Percentiles rank a stretch among this genome's conserved stretches.
These are phyloP conservation scores for Spiromastix sp. DNA, from an alignment of 2,329 filamentous ascomycete genomes.

Conservation along the genomic window DNA sequence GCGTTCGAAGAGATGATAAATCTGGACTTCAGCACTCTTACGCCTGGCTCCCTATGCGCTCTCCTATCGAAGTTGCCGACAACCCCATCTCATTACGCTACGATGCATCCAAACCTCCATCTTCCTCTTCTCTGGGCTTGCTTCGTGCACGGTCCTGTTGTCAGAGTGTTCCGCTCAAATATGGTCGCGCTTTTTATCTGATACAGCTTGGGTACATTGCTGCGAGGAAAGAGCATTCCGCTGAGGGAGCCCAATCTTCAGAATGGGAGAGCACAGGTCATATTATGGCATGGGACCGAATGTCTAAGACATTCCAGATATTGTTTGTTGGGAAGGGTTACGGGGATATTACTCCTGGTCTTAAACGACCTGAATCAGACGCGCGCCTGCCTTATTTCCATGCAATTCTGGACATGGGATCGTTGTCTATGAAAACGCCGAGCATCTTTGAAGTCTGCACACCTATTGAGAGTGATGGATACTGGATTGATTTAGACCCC, in stretches of 20 bases:
- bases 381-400: conserved; percentile 1
- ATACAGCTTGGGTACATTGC: conserved; percentile 28
- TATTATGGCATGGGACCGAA: conserved; percentile 27
- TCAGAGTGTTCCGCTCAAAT: conserved; percentile 13
- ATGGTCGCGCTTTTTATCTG: conserved; percentile 19
- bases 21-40: conserved; percentile 14
- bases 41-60: conserved; percentile 24
- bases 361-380: conserved; percentile 10
- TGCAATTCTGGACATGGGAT: neutral
- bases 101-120: conserved; percentile 10
- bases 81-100: conserved; percentile 8
- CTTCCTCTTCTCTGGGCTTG: conserved; percentile 22
- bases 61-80: conserved; percentile 22
- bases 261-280: conserved; percentile 25
- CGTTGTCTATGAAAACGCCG: neutral
- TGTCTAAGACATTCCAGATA: conserved; percentile 18
- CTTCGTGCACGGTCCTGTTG: conserved; percentile 18
- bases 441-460: neutral
- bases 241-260: conserved; percentile 2
- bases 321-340: conserved; percentile 20
- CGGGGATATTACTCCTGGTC: conserved; percentile 16
- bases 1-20: conserved; percentile 5
- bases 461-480: neutral
- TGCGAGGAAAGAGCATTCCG: conserved; percentile 10
- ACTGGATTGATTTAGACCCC: conserved; percentile 3